Evolutionary conservation across 257 asterid genomes (phyloP).

Genomic region (Ehretia macrophylla): DNA sequence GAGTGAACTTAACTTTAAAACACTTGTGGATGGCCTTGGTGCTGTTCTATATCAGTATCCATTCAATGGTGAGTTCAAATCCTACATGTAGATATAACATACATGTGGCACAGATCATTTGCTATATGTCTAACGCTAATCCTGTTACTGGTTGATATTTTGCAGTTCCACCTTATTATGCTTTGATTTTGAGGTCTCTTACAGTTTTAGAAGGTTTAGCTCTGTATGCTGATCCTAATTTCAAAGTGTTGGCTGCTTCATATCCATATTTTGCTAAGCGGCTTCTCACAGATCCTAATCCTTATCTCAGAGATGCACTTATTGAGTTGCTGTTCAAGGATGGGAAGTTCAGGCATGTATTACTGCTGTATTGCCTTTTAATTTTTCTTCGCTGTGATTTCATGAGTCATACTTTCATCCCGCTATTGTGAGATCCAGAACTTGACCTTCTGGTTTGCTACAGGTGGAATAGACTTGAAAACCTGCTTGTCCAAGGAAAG

Average conservation of each 20-base stretch:
- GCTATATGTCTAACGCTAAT: conserved; percentile 21
- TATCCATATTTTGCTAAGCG: conserved; percentile 98
- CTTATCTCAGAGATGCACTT: conserved; percentile 98
- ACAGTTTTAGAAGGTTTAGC: conserved; percentile 99
- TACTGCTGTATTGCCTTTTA: neutral
- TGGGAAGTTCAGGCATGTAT: conserved; percentile 84
- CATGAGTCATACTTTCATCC: neutral
- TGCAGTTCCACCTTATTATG: conserved; percentile 99
- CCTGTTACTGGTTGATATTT: conserved; percentile 16
- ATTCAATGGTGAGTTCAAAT: conserved; percentile 66
- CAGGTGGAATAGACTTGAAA: conserved; percentile 99
- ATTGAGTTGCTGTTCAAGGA: conserved; percentile 98
- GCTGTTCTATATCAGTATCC: conserved; percentile 88
- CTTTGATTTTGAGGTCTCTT: conserved; percentile 96
- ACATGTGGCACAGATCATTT: neutral
- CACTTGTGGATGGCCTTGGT: conserved; percentile 93
- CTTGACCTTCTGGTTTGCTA: conserved; percentile 16
- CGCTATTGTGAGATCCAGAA: neutral
- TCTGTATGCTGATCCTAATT: conserved; percentile 92
- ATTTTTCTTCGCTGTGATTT: neutral
- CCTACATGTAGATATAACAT: conserved; percentile 2
- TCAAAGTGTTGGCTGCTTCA: conserved; percentile 98
- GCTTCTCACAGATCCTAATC: conserved; percentile 97
- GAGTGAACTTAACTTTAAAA: conserved; percentile 93
- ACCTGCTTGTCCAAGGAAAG: conserved; percentile 84